phyloP scores from a whole-genome alignment of 2,329 filamentous ascomycete genomes.

The Colletotrichum truncatum region DNA sequence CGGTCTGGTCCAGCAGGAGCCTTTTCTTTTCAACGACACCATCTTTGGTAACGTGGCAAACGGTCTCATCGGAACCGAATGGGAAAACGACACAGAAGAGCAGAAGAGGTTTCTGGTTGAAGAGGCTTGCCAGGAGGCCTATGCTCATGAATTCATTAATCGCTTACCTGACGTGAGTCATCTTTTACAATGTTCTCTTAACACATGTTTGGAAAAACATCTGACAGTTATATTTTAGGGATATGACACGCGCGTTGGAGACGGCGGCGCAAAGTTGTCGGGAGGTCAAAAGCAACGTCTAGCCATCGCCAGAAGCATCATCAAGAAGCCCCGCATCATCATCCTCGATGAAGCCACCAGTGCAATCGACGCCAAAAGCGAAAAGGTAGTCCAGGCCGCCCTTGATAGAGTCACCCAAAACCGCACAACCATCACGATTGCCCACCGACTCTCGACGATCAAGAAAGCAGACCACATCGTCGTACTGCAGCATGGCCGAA shows the following conservation, averaged over 20 bases:
- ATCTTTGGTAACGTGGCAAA: conserved; percentile 59
- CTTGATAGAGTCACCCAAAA: conserved; percentile 29
- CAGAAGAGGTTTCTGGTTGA: conserved; percentile 51
- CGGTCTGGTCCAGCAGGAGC: conserved; percentile 64
- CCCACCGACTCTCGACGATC: conserved; percentile 37
- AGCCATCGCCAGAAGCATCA: conserved; percentile 69
- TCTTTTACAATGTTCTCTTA: accelerated
- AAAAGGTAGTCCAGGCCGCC: conserved; percentile 49
- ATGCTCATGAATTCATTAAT: conserved; percentile 62
- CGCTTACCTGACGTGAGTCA: conserved; percentile 50
- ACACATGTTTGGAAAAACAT: background rate
- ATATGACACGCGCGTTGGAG: conserved; percentile 66
- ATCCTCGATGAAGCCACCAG: conserved; percentile 72
- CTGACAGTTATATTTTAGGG: conserved; percentile 36
- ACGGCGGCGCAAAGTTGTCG: conserved; percentile 67
- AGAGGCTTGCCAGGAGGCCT: conserved; percentile 60
- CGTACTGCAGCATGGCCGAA: conserved; percentile 52
- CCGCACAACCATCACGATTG: conserved; percentile 36
- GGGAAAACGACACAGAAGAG: conserved; percentile 46
- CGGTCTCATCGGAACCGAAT: conserved; percentile 49
- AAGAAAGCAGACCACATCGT: conserved; percentile 46
- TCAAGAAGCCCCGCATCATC: conserved; percentile 68
- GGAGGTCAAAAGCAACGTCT: conserved; percentile 71
- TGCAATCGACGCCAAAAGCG: conserved; percentile 49
- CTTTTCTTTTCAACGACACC: conserved; percentile 63